Percentiles rank a stretch among this genome's conserved stretches.
Evolutionary conservation across 495 filamentous ascomycete species (phyloP).

Genomic region (Trichoderma asperelloides): DNA sequence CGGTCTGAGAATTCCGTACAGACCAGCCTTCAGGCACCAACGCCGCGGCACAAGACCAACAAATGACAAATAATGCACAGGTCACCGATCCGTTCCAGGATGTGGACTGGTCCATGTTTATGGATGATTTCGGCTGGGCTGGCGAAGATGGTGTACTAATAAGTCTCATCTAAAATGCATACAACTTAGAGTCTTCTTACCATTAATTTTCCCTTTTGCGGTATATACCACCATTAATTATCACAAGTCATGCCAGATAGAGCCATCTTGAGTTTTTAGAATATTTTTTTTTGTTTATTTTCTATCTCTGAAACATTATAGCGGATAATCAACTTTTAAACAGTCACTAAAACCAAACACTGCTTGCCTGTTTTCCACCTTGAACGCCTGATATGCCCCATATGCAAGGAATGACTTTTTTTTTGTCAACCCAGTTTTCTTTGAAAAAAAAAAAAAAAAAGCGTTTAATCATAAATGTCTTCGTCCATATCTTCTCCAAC

Average conservation of each 20-base stretch:
- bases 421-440: not conserved
- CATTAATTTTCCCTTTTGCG: not conserved
- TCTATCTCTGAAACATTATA: not conserved
- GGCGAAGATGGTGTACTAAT: not conserved
- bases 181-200: not conserved
- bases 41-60: not conserved
- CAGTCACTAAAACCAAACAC: not conserved
- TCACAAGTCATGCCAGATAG: not conserved
- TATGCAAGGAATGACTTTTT: not conserved
- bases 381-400: not conserved
- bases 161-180: not conserved
- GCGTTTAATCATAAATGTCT: conserved; percentile 52
- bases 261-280: not conserved
- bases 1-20: not conserved
- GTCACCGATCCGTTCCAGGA: not conserved
- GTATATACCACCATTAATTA: not conserved
- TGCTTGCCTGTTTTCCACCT: not conserved
- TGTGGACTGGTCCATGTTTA: conserved; percentile 18
- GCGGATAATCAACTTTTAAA: not conserved
- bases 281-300: not conserved
- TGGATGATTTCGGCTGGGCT: conserved; percentile 39
- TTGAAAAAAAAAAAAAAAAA: too few relatives aligned
- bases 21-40: not conserved
- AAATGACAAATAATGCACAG: not conserved
- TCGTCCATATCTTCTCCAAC: conserved; percentile 66